These are phyloP conservation scores for Lupinus albus DNA, from an alignment of 306 rosid genomes.

Conservation along the genomic window DNA sequence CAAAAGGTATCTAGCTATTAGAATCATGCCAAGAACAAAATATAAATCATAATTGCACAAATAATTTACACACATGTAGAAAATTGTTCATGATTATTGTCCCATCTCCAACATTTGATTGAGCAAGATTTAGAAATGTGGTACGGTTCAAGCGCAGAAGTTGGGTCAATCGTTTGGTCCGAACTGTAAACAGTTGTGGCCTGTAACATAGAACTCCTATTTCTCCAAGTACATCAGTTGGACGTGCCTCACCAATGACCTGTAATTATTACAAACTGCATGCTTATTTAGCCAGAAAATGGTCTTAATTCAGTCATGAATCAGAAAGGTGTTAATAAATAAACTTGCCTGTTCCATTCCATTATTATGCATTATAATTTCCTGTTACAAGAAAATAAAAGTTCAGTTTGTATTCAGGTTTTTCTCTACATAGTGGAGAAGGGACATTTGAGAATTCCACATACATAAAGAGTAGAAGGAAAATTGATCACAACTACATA, in stretches of 20 bases:
- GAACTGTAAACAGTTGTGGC: constrained; percentile 69
- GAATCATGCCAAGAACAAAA: constrained; percentile 9
- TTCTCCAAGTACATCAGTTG: constrained; percentile 71
- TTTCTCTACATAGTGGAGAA: not conserved
- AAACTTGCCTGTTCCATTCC: constrained; percentile 69
- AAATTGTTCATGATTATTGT: constrained; percentile 67
- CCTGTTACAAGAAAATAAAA: constrained; percentile 51
- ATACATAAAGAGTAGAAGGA: not conserved
- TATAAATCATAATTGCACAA: not conserved
- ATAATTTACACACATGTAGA: constrained; percentile 50
- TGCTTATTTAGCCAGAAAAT: constrained; percentile 24
- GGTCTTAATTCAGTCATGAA: constrained; percentile 1
- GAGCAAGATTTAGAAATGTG: constrained; percentile 55
- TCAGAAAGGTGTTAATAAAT: not conserved
- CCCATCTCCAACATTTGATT: constrained; percentile 78
- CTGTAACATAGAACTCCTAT: constrained; percentile 76
- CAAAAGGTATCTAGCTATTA: not conserved
- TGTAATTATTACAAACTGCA: constrained; percentile 39
- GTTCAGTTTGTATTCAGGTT: constrained; percentile 19
- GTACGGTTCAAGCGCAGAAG: constrained; percentile 71
- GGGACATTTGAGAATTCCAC: constrained; percentile 7
- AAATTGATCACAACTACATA: not conserved
- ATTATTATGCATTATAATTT: constrained; percentile 47
- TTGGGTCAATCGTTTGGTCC: constrained; percentile 73
- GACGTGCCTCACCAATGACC: constrained; percentile 57